Conservation (phyloP, 176 grass and related monocot species). For the Triticum urartu region DNA sequence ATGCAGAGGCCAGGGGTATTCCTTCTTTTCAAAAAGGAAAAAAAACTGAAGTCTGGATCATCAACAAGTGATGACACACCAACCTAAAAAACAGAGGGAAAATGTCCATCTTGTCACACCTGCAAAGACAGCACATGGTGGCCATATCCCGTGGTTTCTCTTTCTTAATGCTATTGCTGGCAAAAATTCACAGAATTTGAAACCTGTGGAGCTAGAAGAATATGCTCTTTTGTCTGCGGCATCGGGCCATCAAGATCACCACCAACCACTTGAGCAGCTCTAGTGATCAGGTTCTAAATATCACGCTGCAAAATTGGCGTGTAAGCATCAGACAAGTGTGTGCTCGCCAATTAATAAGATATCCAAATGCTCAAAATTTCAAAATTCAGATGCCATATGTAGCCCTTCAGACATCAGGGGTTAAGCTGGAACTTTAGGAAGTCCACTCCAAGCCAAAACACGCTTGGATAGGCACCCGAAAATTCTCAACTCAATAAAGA, state of each 20-base stretch:
- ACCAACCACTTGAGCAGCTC: slow-evolving; percentile 94
- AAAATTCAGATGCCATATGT: neutral
- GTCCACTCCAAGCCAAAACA: neutral
- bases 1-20: too few species aligned
- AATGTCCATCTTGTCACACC: too few species aligned
- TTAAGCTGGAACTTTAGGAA: too few species aligned
- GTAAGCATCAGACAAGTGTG: neutral
- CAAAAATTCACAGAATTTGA: neutral
- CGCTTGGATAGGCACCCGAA: neutral
- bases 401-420: neutral
- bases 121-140: neutral
- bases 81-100: too few species aligned
- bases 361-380: neutral
- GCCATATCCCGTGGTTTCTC: too few species aligned
- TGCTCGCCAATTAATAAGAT: too few species aligned
- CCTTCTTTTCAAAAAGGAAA: too few species aligned
- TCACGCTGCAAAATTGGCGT: neutral
- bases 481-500: neutral
- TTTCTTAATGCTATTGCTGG: too few species aligned
- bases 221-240: slow-evolving; percentile 86
- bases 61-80: slow-evolving; percentile 35
- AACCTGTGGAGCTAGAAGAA: slow-evolving; percentile 91
- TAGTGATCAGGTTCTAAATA: slow-evolving; percentile 86
- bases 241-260: slow-evolving; percentile 86
- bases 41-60: too few species aligned